Conservation (phyloP, 139 green algal genomes). For the Asterochloris erici region DNA sequence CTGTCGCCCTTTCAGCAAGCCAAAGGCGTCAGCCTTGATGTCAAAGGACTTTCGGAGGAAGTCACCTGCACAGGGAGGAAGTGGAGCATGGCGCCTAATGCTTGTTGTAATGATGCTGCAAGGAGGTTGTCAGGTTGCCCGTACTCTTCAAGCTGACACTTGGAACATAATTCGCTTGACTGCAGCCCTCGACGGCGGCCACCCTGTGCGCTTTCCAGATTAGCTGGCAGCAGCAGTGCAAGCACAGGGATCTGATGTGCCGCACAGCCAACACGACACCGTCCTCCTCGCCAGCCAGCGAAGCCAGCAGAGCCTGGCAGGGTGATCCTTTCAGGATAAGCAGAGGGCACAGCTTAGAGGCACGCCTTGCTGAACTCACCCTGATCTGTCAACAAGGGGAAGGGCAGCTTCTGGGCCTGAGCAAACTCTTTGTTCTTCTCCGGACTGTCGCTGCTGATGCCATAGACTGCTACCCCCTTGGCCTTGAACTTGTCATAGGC, state of each 20-base stretch:
- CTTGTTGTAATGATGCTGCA: not conserved
- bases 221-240: too few relatives aligned
- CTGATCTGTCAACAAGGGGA: slow-evolving; percentile 23
- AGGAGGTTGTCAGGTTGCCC: too few relatives aligned
- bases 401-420: slow-evolving; percentile 15
- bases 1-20: slow-evolving; percentile 62
- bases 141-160: too few relatives aligned
- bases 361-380: not conserved
- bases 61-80: not conserved
- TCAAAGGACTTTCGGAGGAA: slow-evolving; percentile 27
- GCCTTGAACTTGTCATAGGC: slow-evolving; percentile 46
- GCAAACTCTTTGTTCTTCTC: slow-evolving; percentile 23
- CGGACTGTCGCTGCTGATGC: slow-evolving; percentile 15
- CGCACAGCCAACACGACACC: too few relatives aligned
- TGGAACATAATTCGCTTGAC: too few relatives aligned
- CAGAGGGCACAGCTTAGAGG: slow-evolving; percentile 2
- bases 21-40: slow-evolving; percentile 54
- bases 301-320: too few relatives aligned
- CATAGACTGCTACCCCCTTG: slow-evolving; percentile 14
- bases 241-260: too few relatives aligned
- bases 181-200: too few relatives aligned
- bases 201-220: too few relatives aligned
- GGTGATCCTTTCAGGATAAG: too few relatives aligned
- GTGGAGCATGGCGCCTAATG: too few relatives aligned
- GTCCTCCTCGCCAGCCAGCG: too few relatives aligned